Conservation (phyloP, 192 early-diverging fungal species). For the Coemansia sp. region DNA sequence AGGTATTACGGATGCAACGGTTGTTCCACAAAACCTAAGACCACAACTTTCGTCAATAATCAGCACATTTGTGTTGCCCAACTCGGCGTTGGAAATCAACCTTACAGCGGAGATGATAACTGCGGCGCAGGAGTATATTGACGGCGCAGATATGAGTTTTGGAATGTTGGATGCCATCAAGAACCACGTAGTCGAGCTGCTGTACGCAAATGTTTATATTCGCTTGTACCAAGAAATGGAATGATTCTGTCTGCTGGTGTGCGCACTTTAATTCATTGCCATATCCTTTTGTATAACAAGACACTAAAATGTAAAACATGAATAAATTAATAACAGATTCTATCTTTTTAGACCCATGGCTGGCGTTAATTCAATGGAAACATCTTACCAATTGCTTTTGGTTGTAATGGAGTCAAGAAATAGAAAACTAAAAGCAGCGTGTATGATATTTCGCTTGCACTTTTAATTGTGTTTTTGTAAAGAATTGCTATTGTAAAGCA, state of each 20-base stretch:
- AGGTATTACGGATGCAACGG: constrained; percentile 4
- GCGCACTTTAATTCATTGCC: too few species aligned
- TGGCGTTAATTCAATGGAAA: too few species aligned
- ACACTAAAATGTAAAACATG: too few species aligned
- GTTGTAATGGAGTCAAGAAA: too few species aligned
- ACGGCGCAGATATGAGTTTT: constrained; percentile 20
- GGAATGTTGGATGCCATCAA: constrained; percentile 26
- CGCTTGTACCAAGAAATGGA: constrained; percentile 13
- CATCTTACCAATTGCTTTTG: too few species aligned
- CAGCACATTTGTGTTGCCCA: constrained; percentile 34
- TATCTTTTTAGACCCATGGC: too few species aligned
- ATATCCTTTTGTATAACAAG: too few species aligned
- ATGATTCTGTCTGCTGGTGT: neutral
- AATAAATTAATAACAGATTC: too few species aligned
- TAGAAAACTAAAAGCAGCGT: too few species aligned
- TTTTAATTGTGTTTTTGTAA: too few species aligned
- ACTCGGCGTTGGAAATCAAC: constrained; percentile 32
- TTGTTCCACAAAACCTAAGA: constrained; percentile 24
- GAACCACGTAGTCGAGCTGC: constrained; percentile 28
- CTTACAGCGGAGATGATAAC: constrained; percentile 6
- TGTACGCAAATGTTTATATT: constrained; percentile 42
- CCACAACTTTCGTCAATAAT: constrained; percentile 21
- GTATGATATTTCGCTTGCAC: too few species aligned
- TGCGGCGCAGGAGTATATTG: constrained; percentile 12
- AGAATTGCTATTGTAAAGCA: too few species aligned